Evolutionary conservation across 805 yeast species (phyloP).

Genomic region (Barnettozyma californica): DNA sequence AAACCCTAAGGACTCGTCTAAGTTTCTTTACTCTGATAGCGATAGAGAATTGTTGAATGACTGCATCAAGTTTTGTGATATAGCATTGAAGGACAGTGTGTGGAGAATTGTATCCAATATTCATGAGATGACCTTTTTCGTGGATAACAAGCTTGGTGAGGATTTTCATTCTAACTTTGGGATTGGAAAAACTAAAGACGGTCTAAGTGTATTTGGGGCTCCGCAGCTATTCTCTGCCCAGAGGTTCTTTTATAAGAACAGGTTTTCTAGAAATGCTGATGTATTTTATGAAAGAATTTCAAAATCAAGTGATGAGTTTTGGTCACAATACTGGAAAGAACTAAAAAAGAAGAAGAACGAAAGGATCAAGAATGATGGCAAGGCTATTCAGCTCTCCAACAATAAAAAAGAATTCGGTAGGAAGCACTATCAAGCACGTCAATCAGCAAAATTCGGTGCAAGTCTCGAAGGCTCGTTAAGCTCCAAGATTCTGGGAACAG

Average conservation of each 20-base stretch:
- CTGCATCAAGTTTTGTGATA: constrained; percentile 40
- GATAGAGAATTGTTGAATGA: constrained; percentile 40
- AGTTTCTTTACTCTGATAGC: constrained; percentile 25
- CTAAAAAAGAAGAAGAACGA: constrained; percentile 33
- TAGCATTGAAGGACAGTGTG: constrained; percentile 44
- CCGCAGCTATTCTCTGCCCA: constrained; percentile 51
- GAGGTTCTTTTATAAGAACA: constrained; percentile 46
- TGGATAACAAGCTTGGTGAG: constrained; percentile 37
- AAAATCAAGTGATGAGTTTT: constrained; percentile 38
- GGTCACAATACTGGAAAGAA: constrained; percentile 50
- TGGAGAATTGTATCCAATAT: constrained; percentile 55
- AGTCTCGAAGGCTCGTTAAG: not conserved
- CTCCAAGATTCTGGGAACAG: constrained; percentile 48
- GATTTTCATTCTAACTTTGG: constrained; percentile 37
- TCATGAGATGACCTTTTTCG: constrained; percentile 63
- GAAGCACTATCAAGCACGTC: constrained; percentile 7
- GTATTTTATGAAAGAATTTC: constrained; percentile 30
- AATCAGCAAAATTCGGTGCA: not conserved
- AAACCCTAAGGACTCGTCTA: constrained; percentile 21
- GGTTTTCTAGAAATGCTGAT: constrained; percentile 33
- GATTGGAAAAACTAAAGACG: constrained; percentile 32
- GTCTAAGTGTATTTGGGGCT: constrained; percentile 47
- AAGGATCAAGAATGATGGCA: constrained; percentile 33
- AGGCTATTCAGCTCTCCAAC: constrained; percentile 26
- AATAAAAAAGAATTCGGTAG: constrained; percentile 22